phyloP scores from a whole-genome alignment of 2,329 filamentous ascomycete genomes.

The Botrytis elliptica region DNA sequence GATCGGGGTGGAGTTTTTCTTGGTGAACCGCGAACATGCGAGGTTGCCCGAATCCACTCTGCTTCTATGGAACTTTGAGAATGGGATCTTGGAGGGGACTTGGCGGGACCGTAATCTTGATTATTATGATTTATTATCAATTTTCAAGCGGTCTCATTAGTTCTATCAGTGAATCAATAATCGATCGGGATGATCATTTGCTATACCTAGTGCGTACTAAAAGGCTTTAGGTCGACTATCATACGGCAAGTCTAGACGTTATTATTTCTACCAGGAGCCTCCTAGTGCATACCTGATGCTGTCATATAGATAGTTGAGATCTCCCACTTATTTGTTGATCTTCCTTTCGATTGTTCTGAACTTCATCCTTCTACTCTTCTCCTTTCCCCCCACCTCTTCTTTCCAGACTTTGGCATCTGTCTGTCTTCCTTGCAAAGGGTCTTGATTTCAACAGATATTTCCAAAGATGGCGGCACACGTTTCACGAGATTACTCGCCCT shows the following conservation, averaged over 20 bases:
- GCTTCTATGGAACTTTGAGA: background rate
- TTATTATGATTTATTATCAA: conserved; percentile 7
- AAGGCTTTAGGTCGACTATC: background rate
- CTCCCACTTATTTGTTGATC: background rate
- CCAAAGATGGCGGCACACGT: background rate
- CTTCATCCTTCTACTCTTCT: background rate
- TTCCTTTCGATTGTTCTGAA: background rate
- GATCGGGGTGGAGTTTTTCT: background rate
- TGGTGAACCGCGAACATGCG: background rate
- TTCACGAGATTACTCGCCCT: conserved; percentile 7
- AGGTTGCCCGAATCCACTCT: background rate
- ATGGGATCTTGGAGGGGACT: background rate
- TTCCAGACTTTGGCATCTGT: background rate
- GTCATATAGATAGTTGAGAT: conserved; percentile 9
- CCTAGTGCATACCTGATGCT: background rate
- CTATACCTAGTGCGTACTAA: background rate
- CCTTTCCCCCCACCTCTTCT: background rate
- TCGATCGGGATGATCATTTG: background rate
- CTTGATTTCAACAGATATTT: background rate
- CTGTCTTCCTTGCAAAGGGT: background rate
- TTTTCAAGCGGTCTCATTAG: background rate
- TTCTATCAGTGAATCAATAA: background rate
- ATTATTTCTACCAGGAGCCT: background rate
- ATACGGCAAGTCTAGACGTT: background rate
- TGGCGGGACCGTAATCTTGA: background rate